phyloP scores from a whole-genome alignment of 2,329 filamentous ascomycete genomes.

The Neofusicoccum umdonicola region DNA sequence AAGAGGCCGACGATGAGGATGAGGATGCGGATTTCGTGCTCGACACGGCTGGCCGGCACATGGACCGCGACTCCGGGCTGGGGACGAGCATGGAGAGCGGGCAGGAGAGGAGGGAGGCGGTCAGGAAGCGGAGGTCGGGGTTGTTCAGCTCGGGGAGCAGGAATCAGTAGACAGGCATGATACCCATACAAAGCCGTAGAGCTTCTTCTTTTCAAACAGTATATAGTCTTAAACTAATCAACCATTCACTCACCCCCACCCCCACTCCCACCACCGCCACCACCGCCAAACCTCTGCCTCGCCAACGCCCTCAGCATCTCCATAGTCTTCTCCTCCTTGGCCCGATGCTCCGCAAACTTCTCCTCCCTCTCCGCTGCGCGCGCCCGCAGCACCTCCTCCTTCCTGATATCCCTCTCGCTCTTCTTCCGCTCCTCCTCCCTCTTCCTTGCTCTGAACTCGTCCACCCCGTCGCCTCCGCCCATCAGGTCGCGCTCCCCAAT shows the following conservation, averaged over 20 bases:
- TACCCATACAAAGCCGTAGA: not conserved
- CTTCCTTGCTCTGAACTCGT: conserved; percentile 65
- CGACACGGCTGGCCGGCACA: conserved; percentile 27
- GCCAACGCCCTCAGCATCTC: conserved; percentile 76
- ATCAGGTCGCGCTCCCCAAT: conserved; percentile 74
- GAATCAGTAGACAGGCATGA: not conserved
- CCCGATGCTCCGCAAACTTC: conserved; percentile 64
- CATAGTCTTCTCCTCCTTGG: conserved; percentile 82
- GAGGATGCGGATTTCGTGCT: conserved; percentile 45
- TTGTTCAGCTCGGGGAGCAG: not conserved
- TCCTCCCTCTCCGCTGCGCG: conserved; percentile 78
- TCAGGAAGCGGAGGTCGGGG: conserved; percentile 21
- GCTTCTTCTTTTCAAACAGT: not conserved
- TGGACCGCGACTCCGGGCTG: conserved; percentile 44
- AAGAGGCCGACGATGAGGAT: conserved; percentile 39
- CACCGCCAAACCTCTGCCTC: conserved; percentile 60
- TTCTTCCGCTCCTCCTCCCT: conserved; percentile 62
- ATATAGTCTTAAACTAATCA: too few relatives aligned
- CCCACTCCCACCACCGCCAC: not conserved
- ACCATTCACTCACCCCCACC: not conserved
- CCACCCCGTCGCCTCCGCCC: conserved; percentile 66
- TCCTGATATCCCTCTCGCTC: conserved; percentile 79
- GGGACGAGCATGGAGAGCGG: conserved; percentile 49
- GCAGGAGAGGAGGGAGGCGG: conserved; percentile 22
- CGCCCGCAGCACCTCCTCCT: conserved; percentile 77